Conservation (phyloP, 2,329 filamentous ascomycete species). For the Phyllosticta capitalensis region DNA sequence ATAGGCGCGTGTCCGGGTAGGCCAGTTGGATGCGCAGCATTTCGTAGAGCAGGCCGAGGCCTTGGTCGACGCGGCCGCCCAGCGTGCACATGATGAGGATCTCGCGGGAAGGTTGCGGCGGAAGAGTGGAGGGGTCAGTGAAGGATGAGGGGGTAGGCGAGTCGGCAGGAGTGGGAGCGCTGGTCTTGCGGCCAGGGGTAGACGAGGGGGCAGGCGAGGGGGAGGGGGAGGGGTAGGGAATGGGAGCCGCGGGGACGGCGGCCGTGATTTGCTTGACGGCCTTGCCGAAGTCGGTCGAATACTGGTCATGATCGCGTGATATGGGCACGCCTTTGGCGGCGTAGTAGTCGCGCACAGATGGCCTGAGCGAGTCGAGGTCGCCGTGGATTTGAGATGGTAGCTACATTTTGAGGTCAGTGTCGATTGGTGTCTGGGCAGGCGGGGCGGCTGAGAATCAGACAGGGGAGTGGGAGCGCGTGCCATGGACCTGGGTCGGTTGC, state of each 20-base stretch:
- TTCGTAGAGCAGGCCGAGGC: constrained; percentile 79
- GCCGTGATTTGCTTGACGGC: constrained; percentile 49
- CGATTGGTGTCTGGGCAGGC: background rate
- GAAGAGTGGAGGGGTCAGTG: background rate
- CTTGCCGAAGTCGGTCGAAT: constrained; percentile 87
- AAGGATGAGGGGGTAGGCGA: background rate
- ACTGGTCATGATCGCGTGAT: constrained; percentile 61
- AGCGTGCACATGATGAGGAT: constrained; percentile 79
- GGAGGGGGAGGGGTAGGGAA: constrained; percentile 12
- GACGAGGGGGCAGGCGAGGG: constrained; percentile 8
- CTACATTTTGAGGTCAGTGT: constrained; percentile 14
- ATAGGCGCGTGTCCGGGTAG: constrained; percentile 46
- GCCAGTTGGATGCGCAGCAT: constrained; percentile 48
- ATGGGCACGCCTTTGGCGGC: constrained; percentile 43
- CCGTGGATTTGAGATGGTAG: constrained; percentile 62
- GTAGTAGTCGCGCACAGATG: constrained; percentile 58
- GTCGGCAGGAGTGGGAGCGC: background rate
- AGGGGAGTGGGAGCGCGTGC: constrained; percentile 21
- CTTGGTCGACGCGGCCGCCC: constrained; percentile 87
- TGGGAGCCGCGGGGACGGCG: constrained; percentile 28
- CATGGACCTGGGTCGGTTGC: background rate
- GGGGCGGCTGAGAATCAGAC: constrained; percentile 10
- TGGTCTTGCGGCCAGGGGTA: background rate
- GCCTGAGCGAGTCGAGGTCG: constrained; percentile 75
- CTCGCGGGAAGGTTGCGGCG: constrained; percentile 27